A percentile compares a stretch with the other conserved stretches of the same genome.
phyloP scores from a whole-genome alignment of 306 rosid species.

The Arachis hypogaea region DNA sequence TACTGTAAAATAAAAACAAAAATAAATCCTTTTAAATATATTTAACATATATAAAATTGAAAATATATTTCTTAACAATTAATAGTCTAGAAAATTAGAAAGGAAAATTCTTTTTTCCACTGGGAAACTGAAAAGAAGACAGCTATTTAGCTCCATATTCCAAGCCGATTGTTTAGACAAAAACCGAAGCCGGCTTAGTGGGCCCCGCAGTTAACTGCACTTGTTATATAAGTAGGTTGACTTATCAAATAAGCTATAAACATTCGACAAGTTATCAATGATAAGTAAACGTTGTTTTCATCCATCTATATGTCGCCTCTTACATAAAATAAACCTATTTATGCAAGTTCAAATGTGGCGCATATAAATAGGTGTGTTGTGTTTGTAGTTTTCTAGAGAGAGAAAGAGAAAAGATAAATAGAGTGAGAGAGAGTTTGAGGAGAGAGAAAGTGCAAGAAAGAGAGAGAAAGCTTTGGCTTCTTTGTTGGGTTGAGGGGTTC shows the following conservation, averaged over 20 bases:
- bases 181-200: slow-evolving; percentile 78
- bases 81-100: too few species aligned
- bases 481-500: slow-evolving; percentile 30
- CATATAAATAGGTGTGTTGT: slow-evolving; percentile 14
- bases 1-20: too few species aligned
- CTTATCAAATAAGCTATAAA: not conserved
- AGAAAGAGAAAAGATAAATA: slow-evolving; percentile 38
- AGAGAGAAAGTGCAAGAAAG: slow-evolving; percentile 35
- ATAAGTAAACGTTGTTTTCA: fast-evolving
- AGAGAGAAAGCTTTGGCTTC: slow-evolving; percentile 46
- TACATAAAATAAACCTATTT: slow-evolving; percentile 65
- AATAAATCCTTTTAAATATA: too few species aligned
- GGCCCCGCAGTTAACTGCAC: slow-evolving; percentile 48
- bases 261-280: not conserved
- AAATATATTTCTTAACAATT: too few species aligned
- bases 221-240: fast-evolving
- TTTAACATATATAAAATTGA: too few species aligned
- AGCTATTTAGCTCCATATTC: slow-evolving; percentile 80
- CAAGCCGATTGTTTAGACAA: slow-evolving; percentile 80
- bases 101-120: too few species aligned
- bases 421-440: not conserved
- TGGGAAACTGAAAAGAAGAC: slow-evolving; percentile 32
- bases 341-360: slow-evolving; percentile 64
- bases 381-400: slow-evolving; percentile 51
- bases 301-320: slow-evolving; percentile 57